Conservation (phyloP, 2,329 filamentous ascomycete species). For the Exophiala alcalophila region DNA sequence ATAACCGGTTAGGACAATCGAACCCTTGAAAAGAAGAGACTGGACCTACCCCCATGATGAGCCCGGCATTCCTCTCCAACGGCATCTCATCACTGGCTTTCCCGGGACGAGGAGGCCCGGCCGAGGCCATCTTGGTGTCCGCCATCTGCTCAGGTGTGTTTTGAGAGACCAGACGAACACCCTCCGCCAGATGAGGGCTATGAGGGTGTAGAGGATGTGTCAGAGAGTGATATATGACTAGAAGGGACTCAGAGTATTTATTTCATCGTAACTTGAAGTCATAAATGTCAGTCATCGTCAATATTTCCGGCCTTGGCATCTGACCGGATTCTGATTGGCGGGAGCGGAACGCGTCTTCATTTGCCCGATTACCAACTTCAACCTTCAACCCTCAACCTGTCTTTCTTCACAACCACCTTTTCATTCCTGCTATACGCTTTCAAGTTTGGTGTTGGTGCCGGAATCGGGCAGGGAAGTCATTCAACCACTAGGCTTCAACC, state of each 20-base stretch:
- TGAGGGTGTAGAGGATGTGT: too few relatives aligned
- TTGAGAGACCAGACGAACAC: too few relatives aligned
- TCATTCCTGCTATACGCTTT: too few relatives aligned
- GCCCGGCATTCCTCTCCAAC: conserved; percentile 46
- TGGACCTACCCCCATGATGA: conserved; percentile 53
- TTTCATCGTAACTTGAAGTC: conserved; percentile 2
- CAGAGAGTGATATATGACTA: conserved; percentile 4
- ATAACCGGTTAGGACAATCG: conserved; percentile 1
- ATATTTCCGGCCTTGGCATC: conserved; percentile 11
- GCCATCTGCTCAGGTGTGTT: not conserved
- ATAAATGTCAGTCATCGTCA: not conserved
- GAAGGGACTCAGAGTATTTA: conserved; percentile 1
- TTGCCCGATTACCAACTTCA: conserved; percentile 7
- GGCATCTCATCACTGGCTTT: conserved; percentile 24
- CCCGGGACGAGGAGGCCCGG: conserved; percentile 1
- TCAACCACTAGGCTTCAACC: too few relatives aligned
- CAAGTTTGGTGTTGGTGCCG: too few relatives aligned
- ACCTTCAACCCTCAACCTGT: not conserved
- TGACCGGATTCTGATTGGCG: conserved; percentile 8
- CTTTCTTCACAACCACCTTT: too few relatives aligned
- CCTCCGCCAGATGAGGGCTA: too few relatives aligned
- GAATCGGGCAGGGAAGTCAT: too few relatives aligned
- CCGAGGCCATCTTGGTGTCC: conserved; percentile 19
- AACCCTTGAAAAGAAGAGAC: conserved; percentile 7
- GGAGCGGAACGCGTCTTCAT: conserved; percentile 1